These are phyloP conservation scores for Bryum argenteum DNA, from an alignment of 225 moss, liverwort and hornwort genomes.

Conservation along the genomic window DNA sequence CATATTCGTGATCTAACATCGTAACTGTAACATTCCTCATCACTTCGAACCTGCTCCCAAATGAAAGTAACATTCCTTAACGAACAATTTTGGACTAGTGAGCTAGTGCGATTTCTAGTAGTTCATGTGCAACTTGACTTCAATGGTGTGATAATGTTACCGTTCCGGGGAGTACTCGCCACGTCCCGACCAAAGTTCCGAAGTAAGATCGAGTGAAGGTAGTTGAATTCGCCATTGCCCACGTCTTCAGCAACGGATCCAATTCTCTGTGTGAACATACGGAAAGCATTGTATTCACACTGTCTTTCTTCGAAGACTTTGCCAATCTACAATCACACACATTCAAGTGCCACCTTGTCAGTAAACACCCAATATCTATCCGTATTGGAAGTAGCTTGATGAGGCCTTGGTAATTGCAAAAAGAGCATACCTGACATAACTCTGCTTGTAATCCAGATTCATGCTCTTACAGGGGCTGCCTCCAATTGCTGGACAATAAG, in stretches of 20 bases:
- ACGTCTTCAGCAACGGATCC: slow-evolving; percentile 27
- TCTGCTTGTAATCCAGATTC: slow-evolving; percentile 15
- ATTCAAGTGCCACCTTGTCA: not conserved
- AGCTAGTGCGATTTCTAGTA: too few relatives aligned
- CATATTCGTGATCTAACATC: slow-evolving; percentile 12
- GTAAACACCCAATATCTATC: not conserved
- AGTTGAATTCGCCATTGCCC: not conserved
- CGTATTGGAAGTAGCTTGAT: too few relatives aligned
- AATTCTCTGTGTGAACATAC: slow-evolving; percentile 28
- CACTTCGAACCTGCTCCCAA: slow-evolving; percentile 3
- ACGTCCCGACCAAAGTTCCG: slow-evolving; percentile 19
- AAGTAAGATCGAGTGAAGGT: slow-evolving; percentile 4
- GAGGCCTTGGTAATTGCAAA: not conserved
- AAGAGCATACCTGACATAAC: slow-evolving; percentile 17
- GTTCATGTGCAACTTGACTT: not conserved
- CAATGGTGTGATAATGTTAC: not conserved
- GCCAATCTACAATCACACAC: slow-evolving; percentile 9
- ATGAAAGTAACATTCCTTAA: too few relatives aligned
- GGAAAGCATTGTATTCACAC: slow-evolving; percentile 19
- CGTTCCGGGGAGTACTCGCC: slow-evolving; percentile 29
- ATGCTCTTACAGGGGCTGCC: slow-evolving; percentile 13
- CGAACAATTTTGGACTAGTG: too few relatives aligned
- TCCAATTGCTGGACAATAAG: not conserved
- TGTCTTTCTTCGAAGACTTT: not conserved
- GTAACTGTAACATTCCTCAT: not conserved